phyloP scores from a whole-genome alignment of 257 asterid genomes.

The Penstemon barbatus region DNA sequence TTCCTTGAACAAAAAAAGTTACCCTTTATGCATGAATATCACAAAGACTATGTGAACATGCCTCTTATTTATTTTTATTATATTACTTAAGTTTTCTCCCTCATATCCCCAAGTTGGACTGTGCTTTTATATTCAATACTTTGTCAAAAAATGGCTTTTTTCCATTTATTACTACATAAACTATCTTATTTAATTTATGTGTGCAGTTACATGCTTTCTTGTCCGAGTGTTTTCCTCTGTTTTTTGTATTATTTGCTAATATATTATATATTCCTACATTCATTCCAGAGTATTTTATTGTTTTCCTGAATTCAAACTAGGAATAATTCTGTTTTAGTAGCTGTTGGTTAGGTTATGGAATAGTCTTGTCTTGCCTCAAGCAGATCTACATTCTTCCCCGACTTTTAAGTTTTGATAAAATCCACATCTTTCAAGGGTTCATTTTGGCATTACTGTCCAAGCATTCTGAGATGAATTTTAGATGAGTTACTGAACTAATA shows the following conservation, averaged over 20 bases:
- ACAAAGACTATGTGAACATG: slow-evolving; percentile 4
- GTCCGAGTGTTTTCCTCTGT: slow-evolving; percentile 4
- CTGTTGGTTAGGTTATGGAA: slow-evolving; percentile 7
- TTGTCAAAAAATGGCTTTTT: background rate
- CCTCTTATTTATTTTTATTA: slow-evolving; percentile 12
- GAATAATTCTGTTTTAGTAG: slow-evolving; percentile 3
- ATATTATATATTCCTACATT: background rate
- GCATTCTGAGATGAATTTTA: background rate
- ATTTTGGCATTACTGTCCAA: background rate
- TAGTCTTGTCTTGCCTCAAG: background rate
- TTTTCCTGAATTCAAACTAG: background rate
- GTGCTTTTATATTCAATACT: slow-evolving; percentile 3
- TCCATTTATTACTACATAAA: background rate
- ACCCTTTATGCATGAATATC: slow-evolving; percentile 20
- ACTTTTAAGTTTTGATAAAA: slow-evolving; percentile 2
- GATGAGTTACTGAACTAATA: background rate
- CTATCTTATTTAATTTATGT: slow-evolving; percentile 7
- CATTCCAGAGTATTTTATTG: slow-evolving; percentile 1
- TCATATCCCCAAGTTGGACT: background rate
- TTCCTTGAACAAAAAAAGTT: slow-evolving; percentile 16
- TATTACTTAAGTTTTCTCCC: slow-evolving; percentile 5
- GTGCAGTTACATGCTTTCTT: background rate
- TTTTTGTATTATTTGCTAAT: background rate
- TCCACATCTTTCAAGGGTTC: slow-evolving; percentile 7
- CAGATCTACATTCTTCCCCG: background rate